Evolutionary conservation across 768 basidiomycete genomes (phyloP).

Genomic region (Pisolithus orientalis): DNA sequence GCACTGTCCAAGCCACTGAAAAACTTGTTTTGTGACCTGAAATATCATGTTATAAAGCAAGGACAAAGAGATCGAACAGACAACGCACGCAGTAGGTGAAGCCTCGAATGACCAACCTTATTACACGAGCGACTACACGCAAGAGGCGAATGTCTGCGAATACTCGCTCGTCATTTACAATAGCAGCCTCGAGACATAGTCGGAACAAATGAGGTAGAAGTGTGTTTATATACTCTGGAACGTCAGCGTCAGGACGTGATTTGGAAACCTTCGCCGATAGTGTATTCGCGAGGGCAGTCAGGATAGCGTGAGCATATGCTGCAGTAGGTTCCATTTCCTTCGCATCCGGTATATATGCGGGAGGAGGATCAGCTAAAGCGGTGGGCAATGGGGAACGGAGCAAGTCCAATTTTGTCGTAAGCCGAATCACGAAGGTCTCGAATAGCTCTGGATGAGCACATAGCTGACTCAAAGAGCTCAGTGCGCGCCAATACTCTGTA

Average conservation of each 20-base stretch:
- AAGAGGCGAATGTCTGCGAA: conserved; percentile 31
- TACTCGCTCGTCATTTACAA: conserved; percentile 20
- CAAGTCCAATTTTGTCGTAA: conserved; percentile 71
- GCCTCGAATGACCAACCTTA: conserved; percentile 63
- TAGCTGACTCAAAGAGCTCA: conserved; percentile 64
- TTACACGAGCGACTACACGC: conserved; percentile 51
- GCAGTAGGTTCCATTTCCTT: conserved; percentile 55
- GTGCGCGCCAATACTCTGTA: conserved; percentile 58
- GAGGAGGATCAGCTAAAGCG: conserved; percentile 2
- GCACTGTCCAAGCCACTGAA: conserved; percentile 32
- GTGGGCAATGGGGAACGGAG: conserved; percentile 40
- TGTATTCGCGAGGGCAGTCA: conserved; percentile 61
- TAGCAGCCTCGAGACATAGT: conserved; percentile 44
- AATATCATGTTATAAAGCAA: conserved; percentile 1
- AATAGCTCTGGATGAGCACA: conserved; percentile 77
- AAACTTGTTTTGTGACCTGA: conserved; percentile 58
- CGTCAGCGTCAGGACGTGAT: conserved; percentile 53
- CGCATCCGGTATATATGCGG: not conserved
- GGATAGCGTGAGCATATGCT: conserved; percentile 81
- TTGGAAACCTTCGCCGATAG: conserved; percentile 45
- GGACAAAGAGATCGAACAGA: not conserved
- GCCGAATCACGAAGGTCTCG: conserved; percentile 71
- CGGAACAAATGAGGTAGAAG: conserved; percentile 69
- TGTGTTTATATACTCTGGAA: conserved; percentile 73
- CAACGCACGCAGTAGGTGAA: conserved; percentile 57